Evolutionary conservation across 768 basidiomycete genomes (phyloP).

Genomic region (Leccinum disarticulatum): DNA sequence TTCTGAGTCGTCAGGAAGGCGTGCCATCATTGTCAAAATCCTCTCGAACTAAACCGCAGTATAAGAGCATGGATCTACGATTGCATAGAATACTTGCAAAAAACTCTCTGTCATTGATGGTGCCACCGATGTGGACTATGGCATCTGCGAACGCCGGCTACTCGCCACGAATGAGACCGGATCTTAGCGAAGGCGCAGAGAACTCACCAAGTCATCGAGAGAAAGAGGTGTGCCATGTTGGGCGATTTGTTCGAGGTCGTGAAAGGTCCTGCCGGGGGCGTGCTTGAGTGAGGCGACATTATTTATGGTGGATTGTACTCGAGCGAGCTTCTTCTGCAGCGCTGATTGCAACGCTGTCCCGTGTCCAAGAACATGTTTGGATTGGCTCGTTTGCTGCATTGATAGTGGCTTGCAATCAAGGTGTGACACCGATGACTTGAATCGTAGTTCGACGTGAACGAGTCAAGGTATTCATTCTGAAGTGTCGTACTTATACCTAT

Average conservation of each 20-base stretch:
- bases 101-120: conserved; percentile 58
- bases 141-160: conserved; percentile 54
- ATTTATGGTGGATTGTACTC: conserved; percentile 2
- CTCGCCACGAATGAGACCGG: too few relatives aligned
- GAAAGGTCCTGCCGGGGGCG: conserved; percentile 16
- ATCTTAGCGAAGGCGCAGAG: neutral
- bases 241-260: conserved; percentile 31
- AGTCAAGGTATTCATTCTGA: too few relatives aligned
- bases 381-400: conserved; percentile 7
- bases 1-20: conserved; percentile 35
- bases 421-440: neutral
- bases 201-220: conserved; percentile 29
- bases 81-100: conserved; percentile 41
- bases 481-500: too few relatives aligned
- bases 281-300: neutral
- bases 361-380: neutral
- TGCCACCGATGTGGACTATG: conserved; percentile 40
- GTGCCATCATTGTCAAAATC: conserved; percentile 59
- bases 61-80: conserved; percentile 6
- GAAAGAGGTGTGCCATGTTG: conserved; percentile 28
- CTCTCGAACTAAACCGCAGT: conserved; percentile 54
- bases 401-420: neutral
- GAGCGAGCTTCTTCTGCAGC: conserved; percentile 18
- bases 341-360: conserved; percentile 3
- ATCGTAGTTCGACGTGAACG: too few relatives aligned